Evolutionary conservation across 257 asterid genomes (phyloP), one percentile per base, ranked within the genome.

Genomic region (Galeopsis tetrahit): DNA sequence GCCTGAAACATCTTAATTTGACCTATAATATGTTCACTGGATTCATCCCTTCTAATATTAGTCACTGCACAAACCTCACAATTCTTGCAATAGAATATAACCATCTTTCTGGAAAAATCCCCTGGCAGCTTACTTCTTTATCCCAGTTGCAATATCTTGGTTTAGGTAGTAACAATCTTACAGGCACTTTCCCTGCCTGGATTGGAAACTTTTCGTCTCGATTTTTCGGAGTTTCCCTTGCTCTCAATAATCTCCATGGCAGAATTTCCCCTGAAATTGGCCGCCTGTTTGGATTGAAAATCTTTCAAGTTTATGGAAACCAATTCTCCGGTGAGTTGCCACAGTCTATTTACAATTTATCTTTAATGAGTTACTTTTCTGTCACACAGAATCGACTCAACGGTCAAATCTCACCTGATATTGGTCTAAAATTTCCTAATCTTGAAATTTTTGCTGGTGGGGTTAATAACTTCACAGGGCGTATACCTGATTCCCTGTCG

Each of bases 401-500:
- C 3, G 56, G 56, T 14, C 28, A 49, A 49, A 49, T 49, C 2
- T 7, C 56, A 14, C 28, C 56, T 49, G 56, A 49, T n/a, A 14
- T 49, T 49, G 56, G 56, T 14, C 9, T n/a, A 14, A 49, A 14
- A 49, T 49, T 49, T 28, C 56, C 56, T 14, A 2, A 49, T 14
- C 28, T 49, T 49, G 56, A 49, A 49, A 5, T 49, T n/a, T 49
- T 49, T 49, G 56, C 56, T 14, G 56, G 56, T 1, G 56, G 56
- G 56, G 56, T 49, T n/a, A 49, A 49, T 49, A 49, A 49, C 56
- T 49, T 49, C 56, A 49, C 56, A 4, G 56, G 56, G 56, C 56
- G 56, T 3, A 49, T 49, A 49, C 56, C 56, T 4, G 56, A 49
- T 49, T 49, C 56, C 3, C 21, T 49, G 2, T 49, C 56, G 7